phyloP scores from a whole-genome alignment of 495 filamentous ascomycete species.

The Clavariopsis aquatica region DNA sequence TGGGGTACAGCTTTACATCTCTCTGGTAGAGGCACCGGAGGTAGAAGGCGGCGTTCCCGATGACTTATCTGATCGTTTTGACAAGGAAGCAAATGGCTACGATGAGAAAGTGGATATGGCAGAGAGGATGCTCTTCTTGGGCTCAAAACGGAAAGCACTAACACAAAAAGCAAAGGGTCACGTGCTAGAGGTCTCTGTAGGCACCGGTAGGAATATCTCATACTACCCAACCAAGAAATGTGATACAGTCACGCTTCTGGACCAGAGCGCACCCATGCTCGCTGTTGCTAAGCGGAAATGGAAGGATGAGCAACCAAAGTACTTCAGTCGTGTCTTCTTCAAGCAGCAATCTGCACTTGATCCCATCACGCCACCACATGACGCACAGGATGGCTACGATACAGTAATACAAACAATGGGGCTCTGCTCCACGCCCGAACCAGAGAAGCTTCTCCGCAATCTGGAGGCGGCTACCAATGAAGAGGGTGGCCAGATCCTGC shows the following conservation, averaged over 20 bases:
- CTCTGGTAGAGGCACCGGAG: slow-evolving; percentile 11
- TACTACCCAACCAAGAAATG: slow-evolving; percentile 62
- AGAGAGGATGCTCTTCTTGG: slow-evolving; percentile 41
- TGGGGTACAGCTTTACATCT: slow-evolving; percentile 33
- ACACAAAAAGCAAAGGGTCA: slow-evolving; percentile 61
- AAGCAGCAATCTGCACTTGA: slow-evolving; percentile 45
- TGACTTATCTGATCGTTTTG: slow-evolving; percentile 43
- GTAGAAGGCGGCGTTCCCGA: slow-evolving; percentile 30
- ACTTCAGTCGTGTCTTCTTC: slow-evolving; percentile 50
- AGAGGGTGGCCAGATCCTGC: slow-evolving; percentile 67
- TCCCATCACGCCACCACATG: slow-evolving; percentile 39
- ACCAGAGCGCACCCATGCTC: slow-evolving; percentile 66
- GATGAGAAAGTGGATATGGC: slow-evolving; percentile 42
- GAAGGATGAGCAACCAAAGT: slow-evolving; percentile 50
- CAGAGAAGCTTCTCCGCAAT: slow-evolving; percentile 64
- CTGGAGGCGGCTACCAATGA: slow-evolving; percentile 55
- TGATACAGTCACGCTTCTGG: slow-evolving; percentile 61
- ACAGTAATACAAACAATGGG: slow-evolving; percentile 92
- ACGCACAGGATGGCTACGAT: slow-evolving; percentile 59
- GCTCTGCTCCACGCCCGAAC: slow-evolving; percentile 80
- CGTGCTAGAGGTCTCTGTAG: slow-evolving; percentile 85
- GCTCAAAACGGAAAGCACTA: slow-evolving; percentile 20
- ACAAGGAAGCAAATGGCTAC: slow-evolving; percentile 41
- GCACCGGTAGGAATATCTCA: slow-evolving; percentile 82
- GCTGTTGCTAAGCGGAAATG: slow-evolving; percentile 62